Conservation (phyloP, 352 stramenopile genomes). For the Phytopythium montanum region DNA sequence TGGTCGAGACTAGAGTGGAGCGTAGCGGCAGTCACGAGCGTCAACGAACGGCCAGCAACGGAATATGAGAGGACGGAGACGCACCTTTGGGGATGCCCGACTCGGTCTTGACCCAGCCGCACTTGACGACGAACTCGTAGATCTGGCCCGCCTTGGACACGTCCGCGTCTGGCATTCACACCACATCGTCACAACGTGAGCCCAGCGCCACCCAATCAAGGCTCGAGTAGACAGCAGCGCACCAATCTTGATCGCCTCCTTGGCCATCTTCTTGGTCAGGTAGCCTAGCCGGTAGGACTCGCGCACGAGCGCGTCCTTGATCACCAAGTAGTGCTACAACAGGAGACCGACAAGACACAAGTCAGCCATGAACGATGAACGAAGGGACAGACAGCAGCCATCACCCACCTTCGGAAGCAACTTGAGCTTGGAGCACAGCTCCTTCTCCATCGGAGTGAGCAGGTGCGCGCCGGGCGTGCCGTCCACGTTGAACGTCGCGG, state of each 20-base stretch:
- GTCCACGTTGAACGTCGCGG: slow-evolving; percentile 71
- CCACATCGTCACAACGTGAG: slow-evolving; percentile 22
- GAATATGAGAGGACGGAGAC: slow-evolving; percentile 4
- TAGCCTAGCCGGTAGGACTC: slow-evolving; percentile 80
- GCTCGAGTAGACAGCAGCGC: slow-evolving; percentile 7
- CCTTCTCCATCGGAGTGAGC: slow-evolving; percentile 88
- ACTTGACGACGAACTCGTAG: slow-evolving; percentile 90
- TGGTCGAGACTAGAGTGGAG: slow-evolving; percentile 1
- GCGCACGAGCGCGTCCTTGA: slow-evolving; percentile 94
- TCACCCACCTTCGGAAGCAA: slow-evolving; percentile 81
- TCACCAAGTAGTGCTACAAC: slow-evolving; percentile 90
- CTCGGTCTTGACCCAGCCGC: slow-evolving; percentile 80
- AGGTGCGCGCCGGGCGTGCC: slow-evolving; percentile 83
- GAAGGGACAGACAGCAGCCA: background rate
- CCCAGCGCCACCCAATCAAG: slow-evolving; percentile 11
- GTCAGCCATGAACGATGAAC: background rate
- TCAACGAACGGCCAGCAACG: background rate
- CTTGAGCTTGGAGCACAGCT: slow-evolving; percentile 88
- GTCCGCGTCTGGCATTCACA: slow-evolving; percentile 43
- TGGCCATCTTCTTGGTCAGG: slow-evolving; percentile 69
- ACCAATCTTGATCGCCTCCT: slow-evolving; percentile 92
- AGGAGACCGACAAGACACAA: background rate
- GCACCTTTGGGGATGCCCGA: slow-evolving; percentile 47
- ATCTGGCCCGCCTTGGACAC: slow-evolving; percentile 83
- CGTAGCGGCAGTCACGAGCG: background rate